Base-by-base conservation (phyloP, 2,329 filamentous ascomycete genomes). In the Xylariaceae sp. region DNA sequence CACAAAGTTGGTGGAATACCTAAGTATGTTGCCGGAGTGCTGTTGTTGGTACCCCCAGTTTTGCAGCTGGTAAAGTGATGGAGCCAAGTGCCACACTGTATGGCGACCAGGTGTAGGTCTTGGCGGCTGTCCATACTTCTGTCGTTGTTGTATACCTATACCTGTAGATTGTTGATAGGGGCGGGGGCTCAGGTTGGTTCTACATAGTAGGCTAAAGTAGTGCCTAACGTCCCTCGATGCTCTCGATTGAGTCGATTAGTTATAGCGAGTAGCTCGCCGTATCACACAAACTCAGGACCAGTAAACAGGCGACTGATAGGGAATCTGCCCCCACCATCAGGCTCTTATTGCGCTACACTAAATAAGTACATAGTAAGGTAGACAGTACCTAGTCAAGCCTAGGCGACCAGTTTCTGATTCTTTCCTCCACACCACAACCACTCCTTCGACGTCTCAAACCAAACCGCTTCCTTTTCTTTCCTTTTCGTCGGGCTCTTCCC, bases 401-500 rank as follows among this genome's bases (percentile, higher is more conserved):
- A 54, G 51, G 44, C 35, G 35, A 37, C 35, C 35, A 11, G 3
- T 19, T 51, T 8, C 48, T 52, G 40, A 34, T 39, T 55, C 48
- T 53, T 55, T 42, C 51, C 41, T 42, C 45, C 54, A 52, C 50
- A 51, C 47, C 50, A 56, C 34, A 43, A 54, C 44, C 53, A 54
- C 50, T 54, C 54, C 45, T 61, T 59, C 55, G 55, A 57, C 58
- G 60, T 62, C 59, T 51, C 55, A 54, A 54, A 44, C 52, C 35
- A 48, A 49, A 59, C 54, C 49, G 56, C 55, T 41, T 62, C 61
- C 58, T 59, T 64, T 66, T 12, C 43, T 63, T 63, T 65, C 60
- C 61, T 60, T 60, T 69, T 69, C 67, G 67, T 63, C 66, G 66
- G 65, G 66, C 66, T 65, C 63, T 57, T 58, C 54, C 46, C 54